Evolutionary conservation across 208 protist species (phyloP).

Genomic region (Acanthamoeba divionensis): DNA sequence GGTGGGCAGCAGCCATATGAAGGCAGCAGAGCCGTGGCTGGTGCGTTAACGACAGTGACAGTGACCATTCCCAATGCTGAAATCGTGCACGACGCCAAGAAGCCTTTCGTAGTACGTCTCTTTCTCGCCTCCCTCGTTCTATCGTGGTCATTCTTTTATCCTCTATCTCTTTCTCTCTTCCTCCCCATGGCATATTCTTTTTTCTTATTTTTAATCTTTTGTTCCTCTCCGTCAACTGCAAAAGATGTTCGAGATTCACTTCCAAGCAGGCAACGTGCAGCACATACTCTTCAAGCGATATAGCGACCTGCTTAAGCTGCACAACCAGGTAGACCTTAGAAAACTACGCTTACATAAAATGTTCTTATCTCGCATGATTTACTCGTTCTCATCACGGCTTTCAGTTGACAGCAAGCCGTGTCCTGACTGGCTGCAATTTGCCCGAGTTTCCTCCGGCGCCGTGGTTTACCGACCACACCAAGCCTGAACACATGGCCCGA

Average conservation of each 20-base stretch:
- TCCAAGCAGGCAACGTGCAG: not conserved
- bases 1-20: no score
- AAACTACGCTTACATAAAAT: not conserved
- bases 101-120: conserved; percentile 14
- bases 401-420: not conserved
- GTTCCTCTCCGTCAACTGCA: not conserved
- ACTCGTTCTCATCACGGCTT: not conserved
- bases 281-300: not conserved
- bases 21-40: no score
- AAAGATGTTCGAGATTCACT: conserved; percentile 32
- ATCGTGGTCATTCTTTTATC: not conserved
- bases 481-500: conserved; percentile 16
- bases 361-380: not conserved
- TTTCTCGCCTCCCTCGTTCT: not conserved
- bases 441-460: not conserved
- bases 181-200: not conserved
- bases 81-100: not conserved
- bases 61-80: not conserved
- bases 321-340: not conserved
- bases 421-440: not conserved
- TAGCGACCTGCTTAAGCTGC: not conserved
- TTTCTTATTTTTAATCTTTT: no score
- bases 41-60: no score
- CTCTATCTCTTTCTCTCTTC: not conserved
- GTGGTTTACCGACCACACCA: conserved; percentile 31